Evolutionary conservation across 106 monocot genomes (phyloP).

Genomic region (Agapanthus africanus): DNA sequence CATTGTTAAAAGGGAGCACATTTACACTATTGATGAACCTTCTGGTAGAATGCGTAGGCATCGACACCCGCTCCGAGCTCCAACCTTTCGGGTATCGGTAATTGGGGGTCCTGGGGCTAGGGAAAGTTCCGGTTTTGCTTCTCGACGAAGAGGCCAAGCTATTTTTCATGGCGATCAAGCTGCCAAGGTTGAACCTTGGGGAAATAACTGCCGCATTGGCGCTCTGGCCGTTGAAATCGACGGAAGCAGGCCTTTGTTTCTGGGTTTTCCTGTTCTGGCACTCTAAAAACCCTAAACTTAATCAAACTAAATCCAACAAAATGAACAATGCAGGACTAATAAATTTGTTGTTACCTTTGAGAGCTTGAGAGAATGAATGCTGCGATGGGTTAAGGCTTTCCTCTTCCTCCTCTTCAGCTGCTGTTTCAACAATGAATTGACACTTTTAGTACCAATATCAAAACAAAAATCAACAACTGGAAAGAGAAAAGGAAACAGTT

Average conservation of each 20-base stretch:
- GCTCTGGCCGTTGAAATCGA: conserved; percentile 50
- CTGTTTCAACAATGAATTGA: no score
- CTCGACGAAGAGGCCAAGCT: conserved; percentile 17
- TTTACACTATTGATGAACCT: conserved; percentile 31
- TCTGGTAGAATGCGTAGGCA: conserved; percentile 28
- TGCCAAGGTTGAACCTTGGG: conserved; percentile 31
- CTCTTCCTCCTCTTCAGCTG: conserved; percentile 6
- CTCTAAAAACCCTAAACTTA: no score
- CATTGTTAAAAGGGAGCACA: conserved; percentile 45
- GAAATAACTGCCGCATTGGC: conserved; percentile 40
- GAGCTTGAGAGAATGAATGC: conserved; percentile 22
- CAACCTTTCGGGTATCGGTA: conserved; percentile 50
- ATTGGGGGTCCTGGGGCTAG: conserved; percentile 56
- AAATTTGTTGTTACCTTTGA: conserved; percentile 35
- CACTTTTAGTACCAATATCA: no score
- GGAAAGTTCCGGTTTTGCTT: conserved; percentile 20
- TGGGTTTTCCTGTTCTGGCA: conserved; percentile 37
- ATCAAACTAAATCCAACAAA: no score
- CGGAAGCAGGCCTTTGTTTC: conserved; percentile 30
- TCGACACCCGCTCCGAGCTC: conserved; percentile 58
- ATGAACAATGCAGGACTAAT: no score
- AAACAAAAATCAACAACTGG: conserved; percentile 16
- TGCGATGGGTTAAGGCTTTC: conserved; percentile 12
- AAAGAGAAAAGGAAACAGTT: neutral
- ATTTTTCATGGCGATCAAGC: conserved; percentile 31